Evolutionary conservation across 768 basidiomycete genomes (phyloP), one percentile per base, ranked within the genome.

Genomic region (Termitomyces sp.): DNA sequence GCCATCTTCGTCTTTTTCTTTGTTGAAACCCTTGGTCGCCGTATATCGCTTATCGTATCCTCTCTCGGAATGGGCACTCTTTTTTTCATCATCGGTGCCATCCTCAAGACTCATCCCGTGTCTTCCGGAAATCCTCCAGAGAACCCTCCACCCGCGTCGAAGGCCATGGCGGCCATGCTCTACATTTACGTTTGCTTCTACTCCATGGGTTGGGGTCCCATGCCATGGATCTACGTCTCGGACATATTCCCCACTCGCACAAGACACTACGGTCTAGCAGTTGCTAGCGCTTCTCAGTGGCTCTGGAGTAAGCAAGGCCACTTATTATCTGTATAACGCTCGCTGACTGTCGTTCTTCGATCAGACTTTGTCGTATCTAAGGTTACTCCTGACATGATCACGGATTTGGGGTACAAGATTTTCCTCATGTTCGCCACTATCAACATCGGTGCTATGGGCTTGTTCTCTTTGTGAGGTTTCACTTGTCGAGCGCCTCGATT

Each of bases 151-250:
- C 75, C 83, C 1, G 77, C 87, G 71, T 72, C 87, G 1, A 84
- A 87, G 66, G 92, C 79, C 0, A 94, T 93, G 91, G 91, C 91
- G 3, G 89, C 83, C 2, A 82, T 91, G 82, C 70, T 94, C 27
- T 94, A 94, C 65, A 81, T 94, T 51, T 94, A 89, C 62, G 89
- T 92, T 40, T 86, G 85, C 66, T 92, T 92, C 69, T 94, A 93
- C 69, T 89, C 86, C 3, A 87, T 92, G 82, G 89, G 89, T 36
- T 91, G 89, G 85, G 91, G 90, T 23, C 77, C 77, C 12, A 63
- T 79, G 23, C 72, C 71, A 35, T 73, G 77, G 76, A 81, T 89
- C 20, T 88, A 86, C 60, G 87, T 86, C 40, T 76, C 89, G 5
- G 92, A 94, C 66, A 91, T 94, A 61, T 94, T 94, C 80, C 87